These are phyloP conservation scores for Bolboschoenoplectus hybrid DNA, from an alignment of 202 grass and related monocot genomes.

Conservation along the genomic window DNA sequence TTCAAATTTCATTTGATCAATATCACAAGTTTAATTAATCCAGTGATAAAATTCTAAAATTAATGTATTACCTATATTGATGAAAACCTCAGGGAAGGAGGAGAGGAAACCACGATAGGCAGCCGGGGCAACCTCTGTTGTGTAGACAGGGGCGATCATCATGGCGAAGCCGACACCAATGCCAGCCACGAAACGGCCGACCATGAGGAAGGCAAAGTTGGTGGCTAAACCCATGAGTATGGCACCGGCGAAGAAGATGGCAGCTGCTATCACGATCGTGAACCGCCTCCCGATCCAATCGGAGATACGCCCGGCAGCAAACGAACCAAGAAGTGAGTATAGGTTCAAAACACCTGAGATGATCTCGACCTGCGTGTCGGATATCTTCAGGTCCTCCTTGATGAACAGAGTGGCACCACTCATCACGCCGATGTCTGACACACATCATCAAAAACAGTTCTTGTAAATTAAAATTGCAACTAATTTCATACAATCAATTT, in stretches of 20 bases:
- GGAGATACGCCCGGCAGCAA: constrained; percentile 55
- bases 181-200: constrained; percentile 56
- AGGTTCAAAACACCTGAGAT: constrained; percentile 53
- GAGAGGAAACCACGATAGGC: constrained; percentile 53
- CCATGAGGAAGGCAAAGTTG: constrained; percentile 50
- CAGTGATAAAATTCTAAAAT: neutral
- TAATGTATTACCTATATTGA: constrained; percentile 58
- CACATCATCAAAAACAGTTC: neutral
- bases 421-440: constrained; percentile 72
- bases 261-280: constrained; percentile 52
- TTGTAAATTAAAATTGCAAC: neutral
- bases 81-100: constrained; percentile 66
- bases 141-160: constrained; percentile 64
- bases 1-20: neutral
- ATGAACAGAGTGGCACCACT: constrained; percentile 71
- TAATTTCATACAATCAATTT: neutral
- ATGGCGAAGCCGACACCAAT: constrained; percentile 60
- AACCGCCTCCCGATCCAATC: constrained; percentile 57
- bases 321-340: constrained; percentile 60
- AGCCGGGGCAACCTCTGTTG: constrained; percentile 58
- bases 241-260: constrained; percentile 53
- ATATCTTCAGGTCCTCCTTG: constrained; percentile 62
- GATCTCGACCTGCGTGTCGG: constrained; percentile 55
- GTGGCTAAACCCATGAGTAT: constrained; percentile 53
- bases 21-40: neutral